Evolutionary conservation across 108 stramenopile species (phyloP).

Genomic region (Stephanodiscus triporus): DNA sequence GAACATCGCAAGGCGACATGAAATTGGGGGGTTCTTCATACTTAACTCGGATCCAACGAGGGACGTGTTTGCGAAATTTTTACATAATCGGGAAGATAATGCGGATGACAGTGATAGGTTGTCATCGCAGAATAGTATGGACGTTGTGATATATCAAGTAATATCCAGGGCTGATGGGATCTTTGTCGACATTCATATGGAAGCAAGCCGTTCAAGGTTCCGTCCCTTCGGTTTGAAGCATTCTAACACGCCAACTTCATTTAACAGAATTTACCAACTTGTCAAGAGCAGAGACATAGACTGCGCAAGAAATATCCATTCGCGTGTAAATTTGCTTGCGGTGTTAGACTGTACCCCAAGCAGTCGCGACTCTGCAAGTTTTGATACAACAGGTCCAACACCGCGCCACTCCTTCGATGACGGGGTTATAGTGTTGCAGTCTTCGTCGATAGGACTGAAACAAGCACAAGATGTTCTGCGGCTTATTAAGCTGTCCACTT

Average conservation of each 20-base stretch:
- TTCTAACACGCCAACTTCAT: constrained; percentile 21
- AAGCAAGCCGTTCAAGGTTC: constrained; percentile 62
- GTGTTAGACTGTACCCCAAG: constrained; percentile 22
- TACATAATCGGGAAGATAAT: constrained; percentile 1
- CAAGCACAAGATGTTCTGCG: constrained; percentile 58
- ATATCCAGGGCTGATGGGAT: constrained; percentile 59
- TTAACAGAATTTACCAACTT: constrained; percentile 55
- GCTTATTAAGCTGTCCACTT: constrained; percentile 65
- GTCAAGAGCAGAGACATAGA: constrained; percentile 69
- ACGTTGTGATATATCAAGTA: constrained; percentile 63
- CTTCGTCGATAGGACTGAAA: constrained; percentile 11
- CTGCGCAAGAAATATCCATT: constrained; percentile 68
- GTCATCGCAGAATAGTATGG: constrained; percentile 7
- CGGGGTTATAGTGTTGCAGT: not conserved
- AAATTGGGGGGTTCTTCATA: constrained; percentile 67
- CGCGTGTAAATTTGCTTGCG: constrained; percentile 62
- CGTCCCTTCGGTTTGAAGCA: constrained; percentile 44
- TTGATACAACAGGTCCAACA: not conserved
- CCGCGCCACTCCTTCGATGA: not conserved
- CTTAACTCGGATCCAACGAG: constrained; percentile 56
- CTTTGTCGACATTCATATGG: constrained; percentile 75
- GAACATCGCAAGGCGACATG: constrained; percentile 44
- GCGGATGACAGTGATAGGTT: not conserved
- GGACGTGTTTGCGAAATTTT: constrained; percentile 72
- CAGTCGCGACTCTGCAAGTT: not conserved